Evolutionary conservation across 306 rosid genomes (phyloP).

Genomic region (Herpetospermum pedunculosum): DNA sequence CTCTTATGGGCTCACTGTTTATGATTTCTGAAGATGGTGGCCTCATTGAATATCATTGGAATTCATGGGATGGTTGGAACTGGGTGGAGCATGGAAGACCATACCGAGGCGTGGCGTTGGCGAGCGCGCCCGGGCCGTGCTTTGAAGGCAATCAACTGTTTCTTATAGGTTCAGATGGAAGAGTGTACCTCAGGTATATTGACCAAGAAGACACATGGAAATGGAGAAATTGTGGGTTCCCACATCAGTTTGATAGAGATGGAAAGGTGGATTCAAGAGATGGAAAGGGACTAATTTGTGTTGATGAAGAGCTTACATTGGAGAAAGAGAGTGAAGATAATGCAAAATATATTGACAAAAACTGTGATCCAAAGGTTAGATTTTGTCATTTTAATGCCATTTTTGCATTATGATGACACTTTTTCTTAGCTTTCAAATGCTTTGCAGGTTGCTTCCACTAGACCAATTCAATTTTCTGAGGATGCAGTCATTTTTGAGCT

Average conservation of each 20-base stretch:
- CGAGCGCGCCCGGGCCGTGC: conserved; percentile 76
- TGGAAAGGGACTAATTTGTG: conserved; percentile 8
- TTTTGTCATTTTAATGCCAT: neutral
- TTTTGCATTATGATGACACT: neutral
- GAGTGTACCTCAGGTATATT: conserved; percentile 64
- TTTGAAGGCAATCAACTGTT: conserved; percentile 57
- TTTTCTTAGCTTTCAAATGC: conserved; percentile 6
- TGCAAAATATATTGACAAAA: conserved; percentile 10
- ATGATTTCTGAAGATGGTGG: conserved; percentile 79
- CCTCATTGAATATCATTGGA: conserved; percentile 82
- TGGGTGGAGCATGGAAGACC: conserved; percentile 98
- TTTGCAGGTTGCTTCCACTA: conserved; percentile 61
- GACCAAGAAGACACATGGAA: conserved; percentile 58
- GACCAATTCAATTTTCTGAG: conserved; percentile 72
- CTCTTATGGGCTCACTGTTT: conserved; percentile 74
- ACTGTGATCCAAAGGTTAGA: conserved; percentile 66
- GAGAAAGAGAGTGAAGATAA: conserved; percentile 20
- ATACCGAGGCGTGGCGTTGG: conserved; percentile 45
- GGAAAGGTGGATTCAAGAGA: conserved; percentile 6
- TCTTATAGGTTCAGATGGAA: conserved; percentile 81
- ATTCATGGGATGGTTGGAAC: conserved; percentile 60
- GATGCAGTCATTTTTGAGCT: conserved; percentile 71
- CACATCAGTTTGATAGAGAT: conserved; percentile 23
- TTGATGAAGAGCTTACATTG: conserved; percentile 22
- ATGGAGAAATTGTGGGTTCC: conserved; percentile 75